Percentiles rank a stretch among this genome's conserved stretches.
These are phyloP conservation scores for Zoysia japonica DNA, from an alignment of 176 grass and related monocot genomes.

Conservation along the genomic window DNA sequence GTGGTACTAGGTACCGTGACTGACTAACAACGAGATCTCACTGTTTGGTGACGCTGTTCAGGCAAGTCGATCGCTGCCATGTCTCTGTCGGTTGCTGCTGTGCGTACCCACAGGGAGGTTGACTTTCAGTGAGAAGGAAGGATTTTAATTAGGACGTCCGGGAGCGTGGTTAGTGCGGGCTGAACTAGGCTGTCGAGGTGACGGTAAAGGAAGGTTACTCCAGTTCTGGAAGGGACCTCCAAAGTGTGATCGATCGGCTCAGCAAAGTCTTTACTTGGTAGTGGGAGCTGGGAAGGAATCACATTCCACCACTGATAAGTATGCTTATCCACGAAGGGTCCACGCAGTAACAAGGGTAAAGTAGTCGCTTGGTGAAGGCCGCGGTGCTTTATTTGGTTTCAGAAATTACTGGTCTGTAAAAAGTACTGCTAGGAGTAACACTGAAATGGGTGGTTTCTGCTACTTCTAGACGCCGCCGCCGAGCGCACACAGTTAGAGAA, in stretches of 20 bases:
- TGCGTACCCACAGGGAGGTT: constrained; percentile 32
- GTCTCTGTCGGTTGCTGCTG: not conserved
- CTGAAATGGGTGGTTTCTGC: not conserved
- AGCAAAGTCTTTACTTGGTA: not conserved
- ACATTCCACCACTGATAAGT: constrained; percentile 38
- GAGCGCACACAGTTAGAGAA: not conserved
- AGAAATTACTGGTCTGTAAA: not conserved
- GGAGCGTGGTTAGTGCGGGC: constrained; percentile 32
- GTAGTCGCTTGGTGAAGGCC: not conserved
- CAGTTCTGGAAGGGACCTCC: constrained; percentile 19
- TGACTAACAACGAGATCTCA: constrained; percentile 15
- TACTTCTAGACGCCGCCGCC: not conserved
- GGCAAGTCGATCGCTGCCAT: constrained; percentile 22
- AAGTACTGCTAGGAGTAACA: not conserved
- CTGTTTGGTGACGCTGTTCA: constrained; percentile 10
- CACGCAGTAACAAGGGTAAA: not conserved
- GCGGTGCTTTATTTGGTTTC: not conserved
- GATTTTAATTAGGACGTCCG: constrained; percentile 27
- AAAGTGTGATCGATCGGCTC: constrained; percentile 43
- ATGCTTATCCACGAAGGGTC: constrained; percentile 19
- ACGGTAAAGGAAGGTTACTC: not conserved
- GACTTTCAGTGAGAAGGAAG: constrained; percentile 25
- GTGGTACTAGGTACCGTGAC: constrained; percentile 7
- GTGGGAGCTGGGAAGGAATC: constrained; percentile 17
- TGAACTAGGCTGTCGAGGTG: constrained; percentile 7